These are phyloP conservation scores for Populus ilicifolia DNA, from an alignment of 345 rosid genomes.

Conservation along the genomic window DNA sequence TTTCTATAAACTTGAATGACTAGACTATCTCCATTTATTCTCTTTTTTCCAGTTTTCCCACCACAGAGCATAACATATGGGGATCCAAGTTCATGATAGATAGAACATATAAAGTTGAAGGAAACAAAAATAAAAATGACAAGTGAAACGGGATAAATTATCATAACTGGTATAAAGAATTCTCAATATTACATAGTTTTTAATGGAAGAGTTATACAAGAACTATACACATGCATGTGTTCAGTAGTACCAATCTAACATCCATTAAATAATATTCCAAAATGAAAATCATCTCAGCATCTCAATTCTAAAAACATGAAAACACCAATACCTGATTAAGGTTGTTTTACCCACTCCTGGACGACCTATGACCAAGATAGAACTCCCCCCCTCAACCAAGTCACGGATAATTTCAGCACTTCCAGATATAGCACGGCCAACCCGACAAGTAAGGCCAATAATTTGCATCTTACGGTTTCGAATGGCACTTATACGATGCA, in stretches of 20 bases:
- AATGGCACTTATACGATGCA: constrained; percentile 94
- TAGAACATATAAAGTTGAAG: neutral
- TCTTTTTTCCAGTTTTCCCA: neutral
- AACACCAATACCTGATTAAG: constrained; percentile 64
- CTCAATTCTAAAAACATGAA: neutral
- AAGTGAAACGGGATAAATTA: too few relatives aligned
- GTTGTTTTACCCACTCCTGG: constrained; percentile 99
- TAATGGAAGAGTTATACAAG: too few relatives aligned
- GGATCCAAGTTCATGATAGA: neutral
- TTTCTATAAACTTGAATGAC: neutral
- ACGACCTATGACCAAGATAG: constrained; percentile 87
- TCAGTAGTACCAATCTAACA: neutral
- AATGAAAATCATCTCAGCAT: neutral
- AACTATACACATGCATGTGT: neutral
- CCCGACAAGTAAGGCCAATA: constrained; percentile 92
- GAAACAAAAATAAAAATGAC: neutral
- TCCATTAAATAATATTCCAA: neutral
- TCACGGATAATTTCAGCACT: constrained; percentile 83
- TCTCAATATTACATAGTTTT: too few relatives aligned
- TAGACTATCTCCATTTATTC: neutral
- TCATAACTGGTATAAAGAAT: too few relatives aligned
- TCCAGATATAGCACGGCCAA: constrained; percentile 85
- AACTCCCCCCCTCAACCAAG: constrained; percentile 85
- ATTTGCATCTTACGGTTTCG: constrained; percentile 83
- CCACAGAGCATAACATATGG: neutral